Percentiles rank a stretch among this genome's conserved stretches.
Evolutionary conservation across 495 filamentous ascomycete species (phyloP).

Genomic region (Entonaema liquescens): DNA sequence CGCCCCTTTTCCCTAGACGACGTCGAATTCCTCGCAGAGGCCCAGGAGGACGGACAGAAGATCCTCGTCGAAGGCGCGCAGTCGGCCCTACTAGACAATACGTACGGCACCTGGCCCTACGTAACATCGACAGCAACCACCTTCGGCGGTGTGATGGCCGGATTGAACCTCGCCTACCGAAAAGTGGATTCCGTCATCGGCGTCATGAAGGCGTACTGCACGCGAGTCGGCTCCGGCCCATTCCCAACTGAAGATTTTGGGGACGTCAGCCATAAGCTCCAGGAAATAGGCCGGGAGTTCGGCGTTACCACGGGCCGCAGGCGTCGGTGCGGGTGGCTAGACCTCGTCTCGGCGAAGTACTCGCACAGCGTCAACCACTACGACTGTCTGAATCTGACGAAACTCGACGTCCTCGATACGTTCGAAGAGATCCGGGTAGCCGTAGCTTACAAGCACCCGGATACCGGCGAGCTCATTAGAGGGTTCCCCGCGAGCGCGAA

Average conservation of each 20-base stretch:
- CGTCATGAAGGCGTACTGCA: slow-evolving; percentile 85
- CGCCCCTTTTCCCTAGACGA: slow-evolving; percentile 75
- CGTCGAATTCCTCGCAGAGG: slow-evolving; percentile 63
- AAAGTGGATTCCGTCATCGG: slow-evolving; percentile 65
- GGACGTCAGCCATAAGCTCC: slow-evolving; percentile 54
- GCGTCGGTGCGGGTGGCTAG: slow-evolving; percentile 89
- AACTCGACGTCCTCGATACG: slow-evolving; percentile 83
- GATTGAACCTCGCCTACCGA: slow-evolving; percentile 23
- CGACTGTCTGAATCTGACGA: slow-evolving; percentile 29
- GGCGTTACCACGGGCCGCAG: slow-evolving; percentile 86
- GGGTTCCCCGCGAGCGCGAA: slow-evolving; percentile 52
- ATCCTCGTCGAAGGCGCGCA: slow-evolving; percentile 91
- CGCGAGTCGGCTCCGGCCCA: slow-evolving; percentile 79
- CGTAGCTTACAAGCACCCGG: slow-evolving; percentile 68
- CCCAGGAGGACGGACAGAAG: slow-evolving; percentile 65
- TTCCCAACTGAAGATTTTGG: slow-evolving; percentile 86
- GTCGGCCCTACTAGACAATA: slow-evolving; percentile 67
- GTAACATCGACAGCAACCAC: slow-evolving; percentile 29
- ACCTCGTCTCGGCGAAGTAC: slow-evolving; percentile 87
- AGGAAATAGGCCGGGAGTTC: slow-evolving; percentile 57
- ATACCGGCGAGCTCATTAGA: slow-evolving; percentile 44
- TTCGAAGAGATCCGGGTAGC: slow-evolving; percentile 84
- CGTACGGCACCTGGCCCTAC: slow-evolving; percentile 47
- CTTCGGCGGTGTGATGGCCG: slow-evolving; percentile 37
- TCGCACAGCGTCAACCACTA: slow-evolving; percentile 76